Evolutionary conservation across 345 rosid species (phyloP).

Genomic region (Eucalyptus caleyi): DNA sequence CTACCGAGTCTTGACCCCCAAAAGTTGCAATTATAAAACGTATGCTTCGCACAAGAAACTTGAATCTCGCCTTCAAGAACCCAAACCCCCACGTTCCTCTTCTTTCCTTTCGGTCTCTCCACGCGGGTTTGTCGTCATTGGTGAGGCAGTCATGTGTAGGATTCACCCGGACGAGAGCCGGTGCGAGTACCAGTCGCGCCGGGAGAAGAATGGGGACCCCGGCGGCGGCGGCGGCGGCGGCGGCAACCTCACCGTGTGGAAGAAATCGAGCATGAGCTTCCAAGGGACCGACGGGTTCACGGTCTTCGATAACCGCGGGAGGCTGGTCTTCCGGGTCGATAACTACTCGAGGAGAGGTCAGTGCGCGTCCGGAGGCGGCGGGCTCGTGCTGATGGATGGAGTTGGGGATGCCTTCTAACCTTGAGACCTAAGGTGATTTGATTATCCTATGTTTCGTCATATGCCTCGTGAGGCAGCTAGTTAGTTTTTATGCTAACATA

Average conservation of each 20-base stretch:
- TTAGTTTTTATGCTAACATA: background rate
- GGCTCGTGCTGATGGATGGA: constrained; percentile 41
- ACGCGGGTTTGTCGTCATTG: background rate
- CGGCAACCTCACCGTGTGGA: constrained; percentile 24
- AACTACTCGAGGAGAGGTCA: constrained; percentile 30
- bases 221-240: background rate
- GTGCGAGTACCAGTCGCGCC: background rate
- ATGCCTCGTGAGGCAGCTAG: background rate
- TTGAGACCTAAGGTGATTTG: constrained; percentile 23
- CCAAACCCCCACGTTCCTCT: background rate
- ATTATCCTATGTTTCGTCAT: background rate
- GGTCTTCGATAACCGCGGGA: constrained; percentile 25
- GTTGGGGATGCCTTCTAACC: constrained; percentile 30
- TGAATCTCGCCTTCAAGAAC: background rate
- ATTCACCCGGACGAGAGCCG: background rate
- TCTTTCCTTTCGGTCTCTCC: background rate
- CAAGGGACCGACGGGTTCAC: constrained; percentile 59
- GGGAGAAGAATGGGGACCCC: background rate
- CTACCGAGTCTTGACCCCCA: background rate
- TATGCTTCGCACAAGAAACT: background rate
- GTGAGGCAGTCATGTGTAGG: background rate
- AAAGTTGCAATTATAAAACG: background rate
- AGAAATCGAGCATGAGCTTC: constrained; percentile 46
- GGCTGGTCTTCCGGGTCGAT: constrained; percentile 33
- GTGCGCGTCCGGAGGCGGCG: background rate